Base-by-base conservation (phyloP, 495 filamentous ascomycete species). In the Aspergillus homomorphus region DNA sequence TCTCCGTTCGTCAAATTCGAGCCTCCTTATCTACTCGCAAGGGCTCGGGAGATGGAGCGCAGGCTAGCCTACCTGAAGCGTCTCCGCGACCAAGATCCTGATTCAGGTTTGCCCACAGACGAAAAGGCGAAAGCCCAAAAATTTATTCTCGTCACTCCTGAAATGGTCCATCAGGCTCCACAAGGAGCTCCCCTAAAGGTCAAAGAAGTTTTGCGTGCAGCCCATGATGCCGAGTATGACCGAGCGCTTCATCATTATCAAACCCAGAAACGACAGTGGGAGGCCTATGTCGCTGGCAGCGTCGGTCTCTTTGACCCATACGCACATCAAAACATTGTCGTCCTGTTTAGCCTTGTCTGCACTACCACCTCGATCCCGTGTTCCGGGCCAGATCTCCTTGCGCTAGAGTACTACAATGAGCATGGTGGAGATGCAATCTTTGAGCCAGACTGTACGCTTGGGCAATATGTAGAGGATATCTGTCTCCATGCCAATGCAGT, bases 1-100 rank as follows among this genome's bases (percentile, higher is more conserved):
- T 98, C 95, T 0, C 95, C 95, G 4, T 98, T 96, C 64, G 95
- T 98, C 45, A 92, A 89, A 69, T 98, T 97, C 66, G 87, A 88
- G 66, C 89, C 91, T 66, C 95, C 95, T 1, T 96, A 97, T 73
- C 81, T 97, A 14, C 80, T 99, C 18, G 95, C 91, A 84, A 87
- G 87, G 54, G 89, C 92, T 46, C 85, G 95, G 52, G 93, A 96
- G 68, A 87, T 97, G 69, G 95, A 98, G 69, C 81, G 89, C 56
- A 86, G 86, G 52, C 69, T 98, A 16, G 80, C 84, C 1, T 90
- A 94, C 68, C 80, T 97, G 24, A 91, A 88, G 68, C 78, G 86
- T 49, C 77, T 97, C 9, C 86, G 89, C 26, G 91, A 97, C 61
- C 87, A 91, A 65, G 87, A 94, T 63, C 77, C 68, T 15, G 61